Base-by-base conservation (phyloP, 768 basidiomycete genomes). In the Chiua virens region DNA sequence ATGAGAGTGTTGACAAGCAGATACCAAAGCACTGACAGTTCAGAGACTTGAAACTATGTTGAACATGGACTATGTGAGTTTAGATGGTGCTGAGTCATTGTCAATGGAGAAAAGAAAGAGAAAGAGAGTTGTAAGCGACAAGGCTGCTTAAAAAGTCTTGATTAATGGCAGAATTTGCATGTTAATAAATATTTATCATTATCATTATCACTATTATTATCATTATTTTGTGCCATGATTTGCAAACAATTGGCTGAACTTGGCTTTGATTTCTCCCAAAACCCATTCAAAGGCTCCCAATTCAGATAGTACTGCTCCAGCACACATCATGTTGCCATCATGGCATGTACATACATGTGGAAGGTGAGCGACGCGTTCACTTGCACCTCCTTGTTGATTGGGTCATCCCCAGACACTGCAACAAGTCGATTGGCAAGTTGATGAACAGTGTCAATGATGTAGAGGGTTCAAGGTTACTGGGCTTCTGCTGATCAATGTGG, bases 221-320 rank as follows among this genome's bases (percentile, higher is more conserved):
- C n/a, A n/a, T n/a, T n/a, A n/a, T n/a, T n/a, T n/a, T n/a, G n/a
- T n/a, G 40, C 96, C 95, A 0, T 96, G 92, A 61, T 97, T 89
- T 9, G 82, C 93, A 2, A 96, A 60, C 3, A 96, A 89, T 59
- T 86, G 87, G 64, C 98, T 96, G 79, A 98, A 98, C 68, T 95
- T 94, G 40, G 91, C 79, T 68, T 98, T 95, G 27, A 98, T 83
- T 71, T 98, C 97, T 55, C 97, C 77, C 44, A 98, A 61, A 2
- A 98, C 92, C 97, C 97, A 99, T 64, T 98, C 94, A 66, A 97
- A 98, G 3, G 96, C 70, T 97, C 92, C 39, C 82, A 78, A 54
- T 89, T 94, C 34, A 98, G 77, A 60, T 95, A 93, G 68, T 82
- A 85, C 57, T 85, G 82, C 71, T 97, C 93, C 54, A 99, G 69